phyloP scores from a whole-genome alignment of 805 yeast species.

The Torulaspora quercuum region DNA sequence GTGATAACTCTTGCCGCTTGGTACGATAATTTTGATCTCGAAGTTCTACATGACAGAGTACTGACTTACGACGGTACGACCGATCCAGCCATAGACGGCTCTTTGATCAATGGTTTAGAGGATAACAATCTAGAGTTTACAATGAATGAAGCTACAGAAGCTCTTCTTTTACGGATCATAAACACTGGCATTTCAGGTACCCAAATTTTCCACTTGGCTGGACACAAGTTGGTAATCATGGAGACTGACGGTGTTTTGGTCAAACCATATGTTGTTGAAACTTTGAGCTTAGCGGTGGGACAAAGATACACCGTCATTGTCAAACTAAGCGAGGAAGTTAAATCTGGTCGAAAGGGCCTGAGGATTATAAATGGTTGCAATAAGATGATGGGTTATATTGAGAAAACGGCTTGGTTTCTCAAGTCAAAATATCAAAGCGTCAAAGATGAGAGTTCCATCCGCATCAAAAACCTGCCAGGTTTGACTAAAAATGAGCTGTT shows the following conservation, averaged over 20 bases:
- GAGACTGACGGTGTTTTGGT: conserved; percentile 60
- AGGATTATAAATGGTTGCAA: conserved; percentile 50
- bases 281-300: conserved; percentile 62
- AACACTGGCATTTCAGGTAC: conserved; percentile 59
- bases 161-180: conserved; percentile 45
- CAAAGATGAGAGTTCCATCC: conserved; percentile 39
- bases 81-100: conserved; percentile 30
- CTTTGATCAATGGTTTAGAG: conserved; percentile 26
- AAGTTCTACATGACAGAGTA: conserved; percentile 34
- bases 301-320: conserved; percentile 70
- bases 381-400: conserved; percentile 48
- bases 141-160: conserved; percentile 45
- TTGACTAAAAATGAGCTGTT: conserved; percentile 23
- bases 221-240: conserved; percentile 50
- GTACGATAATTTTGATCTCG: conserved; percentile 49
- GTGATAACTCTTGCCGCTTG: conserved; percentile 56
- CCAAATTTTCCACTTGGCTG: conserved; percentile 52
- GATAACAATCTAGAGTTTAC: conserved; percentile 24
- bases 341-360: conserved; percentile 32
- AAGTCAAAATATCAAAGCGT: conserved; percentile 18
- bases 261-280: conserved; percentile 46
- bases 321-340: conserved; percentile 43
- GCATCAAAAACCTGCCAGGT: conserved; percentile 41
- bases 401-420: conserved; percentile 30
- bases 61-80: conserved; percentile 25